A percentile compares a stretch with the other conserved stretches of the same genome.
These are phyloP conservation scores for Terana coerulea DNA, from an alignment of 768 basidiomycete species.

Conservation along the genomic window DNA sequence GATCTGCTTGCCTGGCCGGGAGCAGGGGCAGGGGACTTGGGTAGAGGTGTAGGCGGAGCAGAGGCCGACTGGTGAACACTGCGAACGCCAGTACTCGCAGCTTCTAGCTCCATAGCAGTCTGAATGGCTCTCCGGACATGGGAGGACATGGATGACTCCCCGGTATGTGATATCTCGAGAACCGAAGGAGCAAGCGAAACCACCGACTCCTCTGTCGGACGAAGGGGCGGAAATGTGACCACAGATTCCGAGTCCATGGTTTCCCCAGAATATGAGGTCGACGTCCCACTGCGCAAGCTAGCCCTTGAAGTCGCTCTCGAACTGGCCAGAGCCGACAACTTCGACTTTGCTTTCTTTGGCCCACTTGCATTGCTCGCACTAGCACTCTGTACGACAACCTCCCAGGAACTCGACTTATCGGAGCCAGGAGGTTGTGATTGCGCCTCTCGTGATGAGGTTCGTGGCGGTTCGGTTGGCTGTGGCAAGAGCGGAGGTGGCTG, in stretches of 20 bases:
- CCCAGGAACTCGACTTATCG: no score
- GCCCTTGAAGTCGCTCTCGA: constrained; percentile 50
- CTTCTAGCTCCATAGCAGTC: constrained; percentile 64
- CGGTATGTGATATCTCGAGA: constrained; percentile 16
- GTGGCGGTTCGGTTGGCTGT: no score
- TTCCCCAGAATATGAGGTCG: constrained; percentile 39
- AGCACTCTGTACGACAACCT: no score
- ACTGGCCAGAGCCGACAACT: constrained; percentile 64
- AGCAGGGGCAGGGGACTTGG: background rate
- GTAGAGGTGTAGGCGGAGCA: background rate
- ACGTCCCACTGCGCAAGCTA: constrained; percentile 50
- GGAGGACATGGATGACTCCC: constrained; percentile 50
- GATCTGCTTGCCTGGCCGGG: no score
- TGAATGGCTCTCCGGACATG: constrained; percentile 63
- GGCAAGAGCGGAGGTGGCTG: background rate
- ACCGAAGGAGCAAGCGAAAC: constrained; percentile 21
- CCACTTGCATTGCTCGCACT: constrained; percentile 1
- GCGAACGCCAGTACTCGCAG: constrained; percentile 14
- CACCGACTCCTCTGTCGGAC: constrained; percentile 61
- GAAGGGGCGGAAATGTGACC: constrained; percentile 68
- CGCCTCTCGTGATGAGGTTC: no score
- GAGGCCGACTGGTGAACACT: background rate
- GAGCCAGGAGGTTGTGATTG: no score
- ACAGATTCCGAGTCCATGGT: constrained; percentile 52
- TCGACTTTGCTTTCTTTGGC: constrained; percentile 43